Conservation (phyloP, 225 moss, liverwort and hornwort species). For the Polytrichum formosum region DNA sequence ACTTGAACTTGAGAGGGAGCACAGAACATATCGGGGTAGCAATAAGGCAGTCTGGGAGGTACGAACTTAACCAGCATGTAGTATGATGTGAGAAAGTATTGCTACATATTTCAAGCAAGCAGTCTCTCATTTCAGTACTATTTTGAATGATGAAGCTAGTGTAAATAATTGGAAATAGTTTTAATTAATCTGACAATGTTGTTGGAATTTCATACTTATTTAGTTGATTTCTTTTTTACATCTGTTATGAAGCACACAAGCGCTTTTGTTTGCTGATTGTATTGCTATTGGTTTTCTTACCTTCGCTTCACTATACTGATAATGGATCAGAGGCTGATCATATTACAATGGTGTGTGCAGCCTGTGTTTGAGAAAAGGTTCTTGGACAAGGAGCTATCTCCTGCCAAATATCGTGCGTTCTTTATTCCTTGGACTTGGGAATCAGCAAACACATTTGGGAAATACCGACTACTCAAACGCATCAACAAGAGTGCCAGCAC, state of each 20-base stretch:
- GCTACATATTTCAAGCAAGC: neutral
- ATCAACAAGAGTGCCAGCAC: slow-evolving; percentile 16
- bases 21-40: slow-evolving; percentile 53
- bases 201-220: no score
- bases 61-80: neutral
- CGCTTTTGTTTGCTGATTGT: no score
- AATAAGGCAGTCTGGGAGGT: slow-evolving; percentile 67
- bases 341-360: slow-evolving; percentile 25
- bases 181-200: no score
- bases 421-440: slow-evolving; percentile 64
- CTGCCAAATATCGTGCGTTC: slow-evolving; percentile 53
- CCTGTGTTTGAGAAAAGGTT: slow-evolving; percentile 34
- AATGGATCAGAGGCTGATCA: no score
- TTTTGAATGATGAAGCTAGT: no score
- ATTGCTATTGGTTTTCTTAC: no score
- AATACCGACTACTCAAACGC: slow-evolving; percentile 32
- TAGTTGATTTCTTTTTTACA: no score
- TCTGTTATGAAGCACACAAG: no score
- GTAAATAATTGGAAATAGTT: no score
- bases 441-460: slow-evolving; percentile 38
- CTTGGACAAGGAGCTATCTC: slow-evolving; percentile 49
- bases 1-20: slow-evolving; percentile 62
- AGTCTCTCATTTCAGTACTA: no score
- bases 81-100: neutral
- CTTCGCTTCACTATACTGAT: no score